Base-by-base conservation (phyloP, 352 stramenopile species). In the Phytopythium montanum region DNA sequence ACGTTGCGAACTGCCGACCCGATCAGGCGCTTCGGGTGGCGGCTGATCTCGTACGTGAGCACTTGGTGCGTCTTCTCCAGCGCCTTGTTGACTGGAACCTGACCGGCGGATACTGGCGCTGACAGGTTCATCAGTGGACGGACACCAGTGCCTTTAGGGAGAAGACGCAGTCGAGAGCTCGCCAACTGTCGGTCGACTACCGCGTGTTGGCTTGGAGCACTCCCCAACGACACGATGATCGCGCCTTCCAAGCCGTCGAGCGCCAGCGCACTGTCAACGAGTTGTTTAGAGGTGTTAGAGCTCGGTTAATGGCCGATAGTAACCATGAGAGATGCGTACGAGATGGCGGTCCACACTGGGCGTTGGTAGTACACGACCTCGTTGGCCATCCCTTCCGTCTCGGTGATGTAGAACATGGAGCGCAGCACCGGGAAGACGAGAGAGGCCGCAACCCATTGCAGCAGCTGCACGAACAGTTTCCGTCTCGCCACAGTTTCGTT, bases 41-140 rank as follows among this genome's bases (percentile, higher is more conserved):
- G 76, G 21, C 81, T 71, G 28, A 86, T 77, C 53, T 94, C 82
- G 49, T 83, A 88, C 8, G 61, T 63, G 44, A 94, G 55, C 13
- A 87, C 69, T 31, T 75, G 75, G 66, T 90, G 82, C 21, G 85
- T 65, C 18, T 71, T 59, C 52, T 87, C 81, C 33, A 94, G 62
- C 9, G 69, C 71, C 56, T 70, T 72, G 60, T 92, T 92, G 7
- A 90, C 77, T 16, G 80, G 85, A 18, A 61, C 31, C n/a, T 61
- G 65, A 5, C 25, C 75, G 45, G 34, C 41, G 8, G 72, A 64
- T 0, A 73, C 55, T 50, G 72, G 46, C 25, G 58, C 50, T 3
- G 85, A 91, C 38, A 94, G 51, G 58, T 94, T 94, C 69, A 94
- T 88, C 2, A 94, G 61, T n/a, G 82, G 85, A 5, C 85, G 79